These are phyloP conservation scores for Gigaspora rosea DNA, from an alignment of 192 early-diverging fungal species.

Conservation along the genomic window DNA sequence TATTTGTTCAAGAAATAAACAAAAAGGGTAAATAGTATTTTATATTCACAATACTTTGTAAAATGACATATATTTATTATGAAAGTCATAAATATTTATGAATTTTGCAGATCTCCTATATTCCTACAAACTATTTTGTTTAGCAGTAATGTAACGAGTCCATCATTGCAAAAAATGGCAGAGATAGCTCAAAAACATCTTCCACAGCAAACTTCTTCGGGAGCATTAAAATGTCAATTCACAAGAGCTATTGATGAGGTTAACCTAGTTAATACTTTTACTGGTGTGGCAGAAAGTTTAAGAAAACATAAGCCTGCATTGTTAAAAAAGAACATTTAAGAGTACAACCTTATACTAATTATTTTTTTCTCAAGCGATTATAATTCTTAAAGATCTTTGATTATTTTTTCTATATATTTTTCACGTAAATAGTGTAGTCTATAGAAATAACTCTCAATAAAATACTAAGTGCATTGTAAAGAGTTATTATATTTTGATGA, in stretches of 20 bases:
- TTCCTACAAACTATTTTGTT: slow-evolving; percentile 29
- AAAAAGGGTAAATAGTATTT: slow-evolving; percentile 21
- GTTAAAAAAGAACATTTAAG: slow-evolving; percentile 4
- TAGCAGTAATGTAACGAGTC: neutral
- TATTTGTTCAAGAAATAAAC: neutral
- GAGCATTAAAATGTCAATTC: slow-evolving; percentile 18
- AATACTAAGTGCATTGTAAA: too few species aligned
- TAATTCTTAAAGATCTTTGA: too few species aligned
- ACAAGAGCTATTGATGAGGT: neutral
- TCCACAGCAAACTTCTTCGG: neutral
- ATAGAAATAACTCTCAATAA: too few species aligned
- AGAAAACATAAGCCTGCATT: slow-evolving; percentile 23
- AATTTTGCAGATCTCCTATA: slow-evolving; percentile 20
- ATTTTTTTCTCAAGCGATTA: neutral
- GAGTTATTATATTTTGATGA: too few species aligned
- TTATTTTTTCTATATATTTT: too few species aligned
- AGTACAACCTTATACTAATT: too few species aligned
- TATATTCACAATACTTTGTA: neutral
- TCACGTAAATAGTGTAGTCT: too few species aligned
- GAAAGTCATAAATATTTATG: neutral
- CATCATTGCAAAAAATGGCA: slow-evolving; percentile 23
- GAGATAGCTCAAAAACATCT: slow-evolving; percentile 11
- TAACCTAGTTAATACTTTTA: slow-evolving; percentile 9
- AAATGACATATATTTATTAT: neutral
- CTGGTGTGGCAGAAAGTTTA: slow-evolving; percentile 24